Percentiles rank a stretch among this genome's conserved stretches.
Conservation (phyloP, 305 asterid species). For the Solanum hybrid region DNA sequence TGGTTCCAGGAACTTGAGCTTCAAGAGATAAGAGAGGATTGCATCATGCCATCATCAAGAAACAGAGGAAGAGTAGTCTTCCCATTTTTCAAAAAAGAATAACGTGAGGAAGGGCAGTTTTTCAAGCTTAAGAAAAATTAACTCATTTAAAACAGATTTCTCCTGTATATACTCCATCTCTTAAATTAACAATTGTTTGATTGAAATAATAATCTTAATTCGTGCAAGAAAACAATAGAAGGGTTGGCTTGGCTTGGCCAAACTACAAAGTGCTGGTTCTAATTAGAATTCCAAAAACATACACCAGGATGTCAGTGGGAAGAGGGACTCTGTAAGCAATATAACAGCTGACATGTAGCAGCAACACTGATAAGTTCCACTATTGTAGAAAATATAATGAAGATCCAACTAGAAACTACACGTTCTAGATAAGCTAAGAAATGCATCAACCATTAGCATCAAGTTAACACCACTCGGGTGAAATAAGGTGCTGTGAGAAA, state of each 20-base stretch:
- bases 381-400: background rate
- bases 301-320: background rate
- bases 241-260: background rate
- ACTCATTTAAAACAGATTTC: background rate
- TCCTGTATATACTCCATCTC: background rate
- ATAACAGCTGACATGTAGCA: background rate
- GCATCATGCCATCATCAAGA: background rate
- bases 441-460: background rate
- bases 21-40: slow-evolving; percentile 27
- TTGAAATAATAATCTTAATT: background rate
- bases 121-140: background rate
- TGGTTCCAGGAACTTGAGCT: slow-evolving; percentile 96
- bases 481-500: background rate
- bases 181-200: background rate
- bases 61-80: background rate
- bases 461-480: background rate
- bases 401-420: background rate
- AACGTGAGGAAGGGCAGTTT: background rate
- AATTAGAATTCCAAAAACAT: background rate
- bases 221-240: background rate
- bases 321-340: background rate
- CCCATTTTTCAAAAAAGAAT: background rate
- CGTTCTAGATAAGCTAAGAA: background rate
- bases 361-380: background rate
- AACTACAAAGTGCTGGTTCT: background rate